phyloP scores from a whole-genome alignment of 2,329 filamentous ascomycete genomes.

The Acarospora socialis region DNA sequence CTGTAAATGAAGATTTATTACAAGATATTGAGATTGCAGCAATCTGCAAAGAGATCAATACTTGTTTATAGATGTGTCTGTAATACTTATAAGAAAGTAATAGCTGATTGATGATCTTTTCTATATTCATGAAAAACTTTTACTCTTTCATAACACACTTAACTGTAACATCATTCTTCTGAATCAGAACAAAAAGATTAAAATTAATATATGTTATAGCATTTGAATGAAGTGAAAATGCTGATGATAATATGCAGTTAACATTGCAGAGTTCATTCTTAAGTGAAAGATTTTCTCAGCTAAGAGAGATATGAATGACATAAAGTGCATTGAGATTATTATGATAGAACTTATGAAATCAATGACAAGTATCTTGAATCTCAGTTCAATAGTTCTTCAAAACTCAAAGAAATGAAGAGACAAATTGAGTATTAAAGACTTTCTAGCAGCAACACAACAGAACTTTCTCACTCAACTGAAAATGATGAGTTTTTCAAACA shows the following conservation, averaged over 20 bases:
- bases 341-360: slow-evolving; percentile 5
- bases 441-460: slow-evolving; percentile 1
- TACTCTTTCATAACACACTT: slow-evolving; percentile 1
- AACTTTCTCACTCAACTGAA: slow-evolving; percentile 2
- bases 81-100: too few species aligned
- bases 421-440: slow-evolving; percentile 2
- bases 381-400: neutral
- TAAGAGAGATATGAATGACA: neutral
- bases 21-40: too few species aligned
- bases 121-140: slow-evolving; percentile 5
- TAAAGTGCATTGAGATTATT: slow-evolving; percentile 1
- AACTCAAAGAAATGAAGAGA: slow-evolving; percentile 1
- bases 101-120: slow-evolving; percentile 3
- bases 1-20: too few species aligned
- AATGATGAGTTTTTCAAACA: slow-evolving; percentile 1
- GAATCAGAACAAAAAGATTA: neutral
- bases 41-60: too few species aligned
- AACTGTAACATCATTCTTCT: slow-evolving; percentile 3
- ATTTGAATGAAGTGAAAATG: too few species aligned
- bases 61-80: too few species aligned
- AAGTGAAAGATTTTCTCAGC: neutral
- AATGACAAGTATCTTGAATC: neutral
- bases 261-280: slow-evolving; percentile 2
- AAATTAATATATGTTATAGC: slow-evolving; percentile 3
- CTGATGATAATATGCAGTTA: too few species aligned